These are phyloP conservation scores for Mortierella sp. DNA, from an alignment of 371 early-diverging fungal species.

Conservation along the genomic window DNA sequence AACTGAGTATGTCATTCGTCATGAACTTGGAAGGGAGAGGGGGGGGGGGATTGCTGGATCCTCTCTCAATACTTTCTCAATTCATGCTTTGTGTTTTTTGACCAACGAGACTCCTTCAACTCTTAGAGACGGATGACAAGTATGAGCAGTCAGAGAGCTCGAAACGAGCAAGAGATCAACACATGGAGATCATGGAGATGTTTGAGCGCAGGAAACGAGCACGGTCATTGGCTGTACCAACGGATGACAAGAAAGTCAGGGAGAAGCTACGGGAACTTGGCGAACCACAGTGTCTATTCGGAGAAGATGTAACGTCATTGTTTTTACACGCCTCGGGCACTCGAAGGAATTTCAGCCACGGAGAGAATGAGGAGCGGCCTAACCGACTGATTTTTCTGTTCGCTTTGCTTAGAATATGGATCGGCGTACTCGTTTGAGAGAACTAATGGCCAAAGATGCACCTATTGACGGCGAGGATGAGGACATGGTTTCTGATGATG, in stretches of 20 bases:
- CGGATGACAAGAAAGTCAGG: conserved; percentile 88
- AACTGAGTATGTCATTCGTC: conserved; percentile 22
- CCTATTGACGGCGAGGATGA: conserved; percentile 57
- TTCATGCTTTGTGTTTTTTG: neutral
- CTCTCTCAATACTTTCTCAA: neutral
- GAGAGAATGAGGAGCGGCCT: neutral
- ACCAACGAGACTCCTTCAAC: too few species aligned
- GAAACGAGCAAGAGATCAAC: conserved; percentile 68
- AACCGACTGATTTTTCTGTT: neutral
- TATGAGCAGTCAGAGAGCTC: conserved; percentile 59
- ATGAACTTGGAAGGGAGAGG: neutral
- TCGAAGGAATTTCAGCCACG: neutral
- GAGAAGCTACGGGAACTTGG: conserved; percentile 78
- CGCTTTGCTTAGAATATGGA: conserved; percentile 79
- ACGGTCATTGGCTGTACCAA: conserved; percentile 87
- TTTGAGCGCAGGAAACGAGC: conserved; percentile 89
- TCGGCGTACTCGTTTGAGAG: conserved; percentile 85
- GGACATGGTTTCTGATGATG: conserved; percentile 62
- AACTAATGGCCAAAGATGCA: conserved; percentile 71
- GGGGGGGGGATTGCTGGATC: too few species aligned
- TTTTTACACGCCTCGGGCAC: neutral
- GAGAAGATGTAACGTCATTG: conserved; percentile 82
- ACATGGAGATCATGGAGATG: conserved; percentile 80
- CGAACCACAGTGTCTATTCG: conserved; percentile 93
- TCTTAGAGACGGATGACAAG: conserved; percentile 41